Evolutionary conservation across 805 yeast species (phyloP).

Genomic region (Yamadazyma ubonensis): DNA sequence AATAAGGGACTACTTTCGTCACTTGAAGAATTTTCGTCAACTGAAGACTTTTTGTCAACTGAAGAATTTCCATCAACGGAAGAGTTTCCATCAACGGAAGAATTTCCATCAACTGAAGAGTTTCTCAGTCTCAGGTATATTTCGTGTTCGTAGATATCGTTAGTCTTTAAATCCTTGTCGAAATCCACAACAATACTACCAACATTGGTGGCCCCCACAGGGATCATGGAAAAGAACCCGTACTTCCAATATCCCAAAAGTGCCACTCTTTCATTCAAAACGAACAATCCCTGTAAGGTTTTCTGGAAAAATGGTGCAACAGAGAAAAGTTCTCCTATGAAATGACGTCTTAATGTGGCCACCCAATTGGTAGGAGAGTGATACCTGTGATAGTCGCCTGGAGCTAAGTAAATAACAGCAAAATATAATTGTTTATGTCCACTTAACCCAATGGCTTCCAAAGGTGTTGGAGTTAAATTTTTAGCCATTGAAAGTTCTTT

Average conservation of each 20-base stretch:
- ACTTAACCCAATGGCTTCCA: conserved; percentile 29
- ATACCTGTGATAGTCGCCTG: conserved; percentile 97
- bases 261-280: conserved; percentile 93
- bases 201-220: conserved; percentile 98
- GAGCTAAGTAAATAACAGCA: conserved; percentile 92
- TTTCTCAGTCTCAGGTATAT: conserved; percentile 25
- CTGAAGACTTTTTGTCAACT: conserved; percentile 15
- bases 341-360: conserved; percentile 87
- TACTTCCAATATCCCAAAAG: conserved; percentile 93
- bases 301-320: conserved; percentile 96
- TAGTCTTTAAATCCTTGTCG: conserved; percentile 86
- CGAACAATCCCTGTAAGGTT: conserved; percentile 81
- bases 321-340: conserved; percentile 90
- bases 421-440: conserved; percentile 65
- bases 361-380: conserved; percentile 98
- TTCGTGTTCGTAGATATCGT: conserved; percentile 61
- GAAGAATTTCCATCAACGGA: conserved; percentile 30
- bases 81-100: conserved; percentile 23
- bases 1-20: too few relatives aligned
- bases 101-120: conserved; percentile 23
- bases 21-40: too few relatives aligned
- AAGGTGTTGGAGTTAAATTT: conserved; percentile 36
- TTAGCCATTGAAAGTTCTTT: conserved; percentile 41
- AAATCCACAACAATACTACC: conserved; percentile 92
- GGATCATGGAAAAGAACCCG: conserved; percentile 98